Conservation (phyloP, 768 basidiomycete species). For the Hypholoma sublateritium region DNA sequence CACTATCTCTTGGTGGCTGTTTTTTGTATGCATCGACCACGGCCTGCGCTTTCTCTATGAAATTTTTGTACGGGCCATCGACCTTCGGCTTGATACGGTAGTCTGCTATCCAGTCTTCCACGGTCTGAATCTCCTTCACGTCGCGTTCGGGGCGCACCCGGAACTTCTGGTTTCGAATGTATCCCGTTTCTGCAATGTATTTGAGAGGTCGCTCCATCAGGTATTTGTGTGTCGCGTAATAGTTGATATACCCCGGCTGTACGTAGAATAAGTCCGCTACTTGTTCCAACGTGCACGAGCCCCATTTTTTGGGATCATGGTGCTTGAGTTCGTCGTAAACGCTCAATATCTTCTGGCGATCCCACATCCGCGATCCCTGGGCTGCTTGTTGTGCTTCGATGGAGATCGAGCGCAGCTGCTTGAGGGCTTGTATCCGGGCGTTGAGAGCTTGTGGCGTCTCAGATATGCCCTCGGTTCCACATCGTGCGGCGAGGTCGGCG, state of each 20-base stretch:
- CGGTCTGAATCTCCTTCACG: constrained; percentile 46
- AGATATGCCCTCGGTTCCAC: neutral
- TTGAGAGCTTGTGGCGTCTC: constrained; percentile 1
- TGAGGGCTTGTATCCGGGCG: constrained; percentile 1
- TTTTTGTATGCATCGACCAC: constrained; percentile 9
- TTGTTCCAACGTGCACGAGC: constrained; percentile 50
- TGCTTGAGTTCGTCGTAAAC: constrained; percentile 49
- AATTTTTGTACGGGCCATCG: constrained; percentile 9
- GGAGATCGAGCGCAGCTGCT: neutral
- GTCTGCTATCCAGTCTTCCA: constrained; percentile 47
- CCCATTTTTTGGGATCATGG: constrained; percentile 51
- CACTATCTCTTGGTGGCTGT: neutral
- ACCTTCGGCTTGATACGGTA: constrained; percentile 7
- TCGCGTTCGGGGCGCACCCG: constrained; percentile 62
- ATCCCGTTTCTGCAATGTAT: constrained; percentile 53
- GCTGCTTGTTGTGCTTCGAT: constrained; percentile 6
- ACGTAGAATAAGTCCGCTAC: constrained; percentile 45
- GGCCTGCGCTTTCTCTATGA: constrained; percentile 15
- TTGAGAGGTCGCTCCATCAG: constrained; percentile 53
- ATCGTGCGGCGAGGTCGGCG: neutral
- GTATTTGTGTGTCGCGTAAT: constrained; percentile 61
- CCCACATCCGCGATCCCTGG: constrained; percentile 22
- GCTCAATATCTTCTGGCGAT: constrained; percentile 26
- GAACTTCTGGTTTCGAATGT: constrained; percentile 52
- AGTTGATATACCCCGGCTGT: constrained; percentile 30